Evolutionary conservation across 2,329 filamentous ascomycete genomes (phyloP).

Genomic region (Ascochyta fabae): DNA sequence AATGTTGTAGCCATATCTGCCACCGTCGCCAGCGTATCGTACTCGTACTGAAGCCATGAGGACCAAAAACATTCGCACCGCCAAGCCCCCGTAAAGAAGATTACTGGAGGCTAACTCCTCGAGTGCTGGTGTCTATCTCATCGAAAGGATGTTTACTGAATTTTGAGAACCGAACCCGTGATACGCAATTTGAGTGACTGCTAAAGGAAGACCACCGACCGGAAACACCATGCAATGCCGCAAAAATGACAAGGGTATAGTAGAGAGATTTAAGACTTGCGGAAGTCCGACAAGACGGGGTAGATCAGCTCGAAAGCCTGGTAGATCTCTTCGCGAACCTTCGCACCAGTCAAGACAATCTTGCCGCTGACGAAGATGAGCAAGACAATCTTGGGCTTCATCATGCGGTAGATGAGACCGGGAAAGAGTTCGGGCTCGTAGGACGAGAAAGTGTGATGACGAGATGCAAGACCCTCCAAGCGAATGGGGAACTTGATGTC

Average conservation of each 20-base stretch:
- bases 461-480: slow-evolving; percentile 90
- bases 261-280: slow-evolving; percentile 60
- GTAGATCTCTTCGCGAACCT: slow-evolving; percentile 92
- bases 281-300: slow-evolving; percentile 60
- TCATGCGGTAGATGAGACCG: slow-evolving; percentile 99
- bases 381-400: slow-evolving; percentile 98
- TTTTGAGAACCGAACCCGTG: slow-evolving; percentile 35
- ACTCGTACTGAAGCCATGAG: slow-evolving; percentile 26
- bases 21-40: slow-evolving; percentile 34
- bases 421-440: slow-evolving; percentile 99
- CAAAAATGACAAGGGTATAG: slow-evolving; percentile 38
- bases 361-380: slow-evolving; percentile 98
- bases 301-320: slow-evolving; percentile 49
- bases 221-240: slow-evolving; percentile 50
- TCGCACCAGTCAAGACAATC: slow-evolving; percentile 96
- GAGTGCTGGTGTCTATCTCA: slow-evolving; percentile 43
- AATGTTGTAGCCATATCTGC: slow-evolving; percentile 25
- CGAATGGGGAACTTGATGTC: slow-evolving; percentile 99
- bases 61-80: slow-evolving; percentile 30
- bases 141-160: slow-evolving; percentile 34
- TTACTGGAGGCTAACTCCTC: slow-evolving; percentile 39
- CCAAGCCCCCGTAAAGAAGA: slow-evolving; percentile 31
- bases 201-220: slow-evolving; percentile 34
- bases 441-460: slow-evolving; percentile 94
- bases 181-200: slow-evolving; percentile 20